These are phyloP conservation scores for Globisporangium perplexum DNA, from an alignment of 352 stramenopile species.

Conservation along the genomic window DNA sequence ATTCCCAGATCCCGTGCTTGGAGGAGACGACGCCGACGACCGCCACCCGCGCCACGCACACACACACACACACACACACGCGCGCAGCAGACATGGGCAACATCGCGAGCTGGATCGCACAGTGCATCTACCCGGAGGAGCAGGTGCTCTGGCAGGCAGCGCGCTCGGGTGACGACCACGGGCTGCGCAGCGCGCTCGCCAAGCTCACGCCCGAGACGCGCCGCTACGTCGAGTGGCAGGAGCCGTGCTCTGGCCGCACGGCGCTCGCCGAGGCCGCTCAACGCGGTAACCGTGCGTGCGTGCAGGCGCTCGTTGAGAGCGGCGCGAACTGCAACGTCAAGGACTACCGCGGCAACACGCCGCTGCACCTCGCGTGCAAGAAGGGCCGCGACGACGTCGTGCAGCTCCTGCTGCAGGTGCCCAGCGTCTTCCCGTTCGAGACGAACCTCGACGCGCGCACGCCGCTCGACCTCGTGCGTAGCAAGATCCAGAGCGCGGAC, in stretches of 20 bases:
- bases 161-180: conserved; percentile 27
- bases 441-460: conserved; percentile 41
- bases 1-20: background rate
- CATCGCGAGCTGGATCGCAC: conserved; percentile 37
- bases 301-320: conserved; percentile 28
- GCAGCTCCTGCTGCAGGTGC: conserved; percentile 33
- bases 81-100: conserved; percentile 28
- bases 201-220: conserved; percentile 34
- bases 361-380: conserved; percentile 53
- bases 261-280: conserved; percentile 36
- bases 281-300: conserved; percentile 41
- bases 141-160: conserved; percentile 51
- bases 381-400: conserved; percentile 32
- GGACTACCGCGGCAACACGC: conserved; percentile 43
- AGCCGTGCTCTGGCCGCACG: conserved; percentile 37
- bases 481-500: conserved; percentile 18
- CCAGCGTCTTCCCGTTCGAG: conserved; percentile 32
- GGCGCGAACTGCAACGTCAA: conserved; percentile 47
- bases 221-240: conserved; percentile 48
- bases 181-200: conserved; percentile 28
- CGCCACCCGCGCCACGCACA: background rate
- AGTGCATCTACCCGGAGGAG: conserved; percentile 49
- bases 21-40: too few relatives aligned
- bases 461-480: conserved; percentile 35
- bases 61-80: background rate